Percentiles rank a stretch among this genome's conserved stretches.
Conservation (phyloP, 1,139 yeast species). For the Hanseniaspora sp. region DNA sequence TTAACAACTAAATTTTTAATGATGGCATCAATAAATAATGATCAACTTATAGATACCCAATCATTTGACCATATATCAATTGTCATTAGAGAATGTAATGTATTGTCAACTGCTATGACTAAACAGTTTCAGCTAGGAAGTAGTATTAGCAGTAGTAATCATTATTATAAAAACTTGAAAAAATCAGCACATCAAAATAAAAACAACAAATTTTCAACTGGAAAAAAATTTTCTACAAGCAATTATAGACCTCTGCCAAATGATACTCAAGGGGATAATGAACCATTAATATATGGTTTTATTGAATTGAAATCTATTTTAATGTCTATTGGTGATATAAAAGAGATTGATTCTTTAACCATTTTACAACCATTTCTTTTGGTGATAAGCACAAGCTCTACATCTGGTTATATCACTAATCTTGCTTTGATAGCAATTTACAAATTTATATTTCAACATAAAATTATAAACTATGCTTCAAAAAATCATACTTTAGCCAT, state of each 20-base stretch:
- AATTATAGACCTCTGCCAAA: conserved; percentile 23
- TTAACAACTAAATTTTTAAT: too few species aligned
- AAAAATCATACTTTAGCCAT: conserved; percentile 39
- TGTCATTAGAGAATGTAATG: conserved; percentile 78
- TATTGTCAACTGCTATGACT: conserved; percentile 82
- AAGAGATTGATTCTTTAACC: conserved; percentile 58
- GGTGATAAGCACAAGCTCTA: conserved; percentile 73
- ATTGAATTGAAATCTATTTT: conserved; percentile 65
- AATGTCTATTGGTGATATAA: conserved; percentile 43
- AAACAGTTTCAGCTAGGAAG: conserved; percentile 67
- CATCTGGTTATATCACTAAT: conserved; percentile 78
- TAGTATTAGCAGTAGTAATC: conserved; percentile 77
- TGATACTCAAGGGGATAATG: conserved; percentile 27
- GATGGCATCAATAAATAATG: not conserved
- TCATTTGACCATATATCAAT: conserved; percentile 69
- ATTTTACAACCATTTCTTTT: conserved; percentile 76
- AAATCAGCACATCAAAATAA: conserved; percentile 28
- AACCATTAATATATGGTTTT: conserved; percentile 71
- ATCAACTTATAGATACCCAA: conserved; percentile 14
- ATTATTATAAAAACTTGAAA: conserved; percentile 46
- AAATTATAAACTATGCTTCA: conserved; percentile 38
- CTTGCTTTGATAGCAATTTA: conserved; percentile 67
- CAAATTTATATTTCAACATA: conserved; percentile 55
- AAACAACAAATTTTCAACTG: conserved; percentile 23
- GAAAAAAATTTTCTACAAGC: conserved; percentile 19